Evolutionary conservation across 169 alveolate species (phyloP).

Genomic region (Plasmodium fragile): DNA sequence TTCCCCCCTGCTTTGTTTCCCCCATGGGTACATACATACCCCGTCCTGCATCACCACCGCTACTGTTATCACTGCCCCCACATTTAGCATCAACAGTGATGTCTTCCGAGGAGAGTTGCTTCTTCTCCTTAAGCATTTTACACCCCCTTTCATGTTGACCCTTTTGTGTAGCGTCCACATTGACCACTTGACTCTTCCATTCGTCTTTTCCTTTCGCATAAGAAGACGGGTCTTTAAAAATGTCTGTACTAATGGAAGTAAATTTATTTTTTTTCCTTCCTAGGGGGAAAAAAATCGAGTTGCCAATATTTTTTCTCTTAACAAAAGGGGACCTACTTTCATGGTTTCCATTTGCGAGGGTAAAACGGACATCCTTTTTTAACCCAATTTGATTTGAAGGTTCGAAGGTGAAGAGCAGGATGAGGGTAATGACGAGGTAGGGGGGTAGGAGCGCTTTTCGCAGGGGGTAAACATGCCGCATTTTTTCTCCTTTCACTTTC

Average conservation of each 20-base stretch:
- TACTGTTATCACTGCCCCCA: not conserved
- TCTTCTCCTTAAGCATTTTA: not conserved
- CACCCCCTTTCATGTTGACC: not conserved
- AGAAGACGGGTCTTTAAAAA: not conserved
- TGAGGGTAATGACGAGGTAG: not conserved
- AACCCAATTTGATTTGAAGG: slow-evolving; percentile 5
- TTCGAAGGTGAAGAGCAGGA: not conserved
- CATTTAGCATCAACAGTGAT: not conserved
- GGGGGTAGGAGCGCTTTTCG: slow-evolving; percentile 7
- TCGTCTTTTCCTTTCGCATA: not conserved
- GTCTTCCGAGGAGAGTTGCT: not conserved
- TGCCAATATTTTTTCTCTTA: not conserved
- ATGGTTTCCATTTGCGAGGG: not conserved
- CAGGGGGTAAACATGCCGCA: slow-evolving; percentile 86
- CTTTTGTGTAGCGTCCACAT: not conserved
- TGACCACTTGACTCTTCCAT: not conserved
- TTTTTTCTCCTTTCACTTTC: slow-evolving; percentile 95
- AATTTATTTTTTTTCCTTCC: slow-evolving; percentile 7
- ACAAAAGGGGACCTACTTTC: not conserved
- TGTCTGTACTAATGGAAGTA: not conserved
- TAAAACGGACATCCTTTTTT: not conserved
- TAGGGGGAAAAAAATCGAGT: not conserved
- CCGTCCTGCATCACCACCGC: not conserved
- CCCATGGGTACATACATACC: not conserved
- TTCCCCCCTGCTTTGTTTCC: not conserved